A percentile compares a stretch with the other conserved stretches of the same genome.
phyloP scores from a whole-genome alignment of 768 basidiomycete genomes.

The Russula foetens region DNA sequence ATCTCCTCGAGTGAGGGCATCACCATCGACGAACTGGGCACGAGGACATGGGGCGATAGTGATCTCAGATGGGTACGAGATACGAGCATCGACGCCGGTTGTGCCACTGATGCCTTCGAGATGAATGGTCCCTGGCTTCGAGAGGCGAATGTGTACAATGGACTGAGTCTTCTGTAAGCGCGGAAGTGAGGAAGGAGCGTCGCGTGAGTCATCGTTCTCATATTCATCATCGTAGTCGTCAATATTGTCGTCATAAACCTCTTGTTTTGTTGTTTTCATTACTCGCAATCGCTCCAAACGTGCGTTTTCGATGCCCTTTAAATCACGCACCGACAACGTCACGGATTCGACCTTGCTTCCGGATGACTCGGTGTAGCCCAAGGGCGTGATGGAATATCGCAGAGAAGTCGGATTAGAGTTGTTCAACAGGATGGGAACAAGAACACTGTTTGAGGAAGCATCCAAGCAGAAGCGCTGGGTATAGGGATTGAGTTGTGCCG shows the following conservation, averaged over 20 bases:
- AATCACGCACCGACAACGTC: conserved; percentile 43
- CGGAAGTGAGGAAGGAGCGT: conserved; percentile 30
- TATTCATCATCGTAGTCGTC: conserved; percentile 58
- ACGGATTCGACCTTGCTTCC: conserved; percentile 24
- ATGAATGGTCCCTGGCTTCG: conserved; percentile 65
- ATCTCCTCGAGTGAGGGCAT: conserved; percentile 33
- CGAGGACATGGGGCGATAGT: conserved; percentile 77
- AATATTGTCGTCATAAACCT: conserved; percentile 59
- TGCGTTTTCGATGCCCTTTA: conserved; percentile 57
- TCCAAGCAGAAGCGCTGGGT: conserved; percentile 67
- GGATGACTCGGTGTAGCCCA: conserved; percentile 40
- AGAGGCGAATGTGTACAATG: conserved; percentile 61
- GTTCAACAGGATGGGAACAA: conserved; percentile 83
- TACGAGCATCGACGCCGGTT: conserved; percentile 62
- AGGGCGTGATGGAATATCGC: conserved; percentile 64
- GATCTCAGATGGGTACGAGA: conserved; percentile 55
- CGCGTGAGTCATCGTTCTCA: conserved; percentile 3
- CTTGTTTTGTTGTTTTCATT: conserved; percentile 27
- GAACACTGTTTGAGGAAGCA: conserved; percentile 41
- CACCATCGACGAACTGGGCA: conserved; percentile 49
- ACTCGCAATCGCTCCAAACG: conserved; percentile 45
- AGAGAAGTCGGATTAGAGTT: conserved; percentile 72
- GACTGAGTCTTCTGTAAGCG: conserved; percentile 68
- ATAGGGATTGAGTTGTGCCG: conserved; percentile 81
- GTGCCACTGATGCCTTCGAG: conserved; percentile 68